Conservation (phyloP, 441 rosid genomes). For the Flueggea neowawraea region DNA sequence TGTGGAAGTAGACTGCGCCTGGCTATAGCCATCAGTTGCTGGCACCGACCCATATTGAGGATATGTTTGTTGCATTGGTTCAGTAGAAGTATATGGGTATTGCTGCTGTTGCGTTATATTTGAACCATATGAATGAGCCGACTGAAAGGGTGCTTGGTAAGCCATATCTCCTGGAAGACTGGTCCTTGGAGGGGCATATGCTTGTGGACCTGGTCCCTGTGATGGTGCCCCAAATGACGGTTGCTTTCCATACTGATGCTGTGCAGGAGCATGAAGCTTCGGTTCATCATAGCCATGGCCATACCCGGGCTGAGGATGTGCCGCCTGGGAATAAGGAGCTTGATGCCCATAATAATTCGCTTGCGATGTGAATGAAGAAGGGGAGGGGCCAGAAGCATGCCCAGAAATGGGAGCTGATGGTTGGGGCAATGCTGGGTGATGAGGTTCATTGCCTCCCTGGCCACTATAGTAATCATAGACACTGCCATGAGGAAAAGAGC, state of each 20-base stretch:
- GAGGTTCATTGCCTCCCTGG: conserved; percentile 47
- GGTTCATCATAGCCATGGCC: conserved; percentile 66
- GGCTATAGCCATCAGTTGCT: conserved; percentile 57
- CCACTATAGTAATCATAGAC: conserved; percentile 78
- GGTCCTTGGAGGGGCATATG: conserved; percentile 67
- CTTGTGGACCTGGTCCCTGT: conserved; percentile 54
- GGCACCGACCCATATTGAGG: conserved; percentile 55
- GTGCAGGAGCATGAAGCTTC: conserved; percentile 55
- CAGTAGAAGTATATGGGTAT: conserved; percentile 63
- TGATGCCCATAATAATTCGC: conserved; percentile 62
- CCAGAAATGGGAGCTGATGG: conserved; percentile 31
- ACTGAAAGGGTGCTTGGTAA: conserved; percentile 51
- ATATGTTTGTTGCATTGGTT: conserved; percentile 55
- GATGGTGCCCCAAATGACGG: conserved; percentile 55
- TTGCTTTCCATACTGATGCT: conserved; percentile 62
- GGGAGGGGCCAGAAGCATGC: conserved; percentile 45
- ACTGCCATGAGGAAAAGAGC: conserved; percentile 45
- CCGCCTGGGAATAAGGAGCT: conserved; percentile 50
- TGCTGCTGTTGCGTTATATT: conserved; percentile 64
- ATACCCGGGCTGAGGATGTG: conserved; percentile 51
- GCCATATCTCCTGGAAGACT: conserved; percentile 61
- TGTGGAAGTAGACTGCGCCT: conserved; percentile 37
- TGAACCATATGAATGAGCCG: conserved; percentile 54
- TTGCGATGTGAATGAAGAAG: conserved; percentile 44
- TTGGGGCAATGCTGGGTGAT: conserved; percentile 32